Percentiles rank a stretch among this genome's conserved stretches.
Evolutionary conservation across 176 grass and related monocot species (phyloP).

Genomic region (Canna indica): DNA sequence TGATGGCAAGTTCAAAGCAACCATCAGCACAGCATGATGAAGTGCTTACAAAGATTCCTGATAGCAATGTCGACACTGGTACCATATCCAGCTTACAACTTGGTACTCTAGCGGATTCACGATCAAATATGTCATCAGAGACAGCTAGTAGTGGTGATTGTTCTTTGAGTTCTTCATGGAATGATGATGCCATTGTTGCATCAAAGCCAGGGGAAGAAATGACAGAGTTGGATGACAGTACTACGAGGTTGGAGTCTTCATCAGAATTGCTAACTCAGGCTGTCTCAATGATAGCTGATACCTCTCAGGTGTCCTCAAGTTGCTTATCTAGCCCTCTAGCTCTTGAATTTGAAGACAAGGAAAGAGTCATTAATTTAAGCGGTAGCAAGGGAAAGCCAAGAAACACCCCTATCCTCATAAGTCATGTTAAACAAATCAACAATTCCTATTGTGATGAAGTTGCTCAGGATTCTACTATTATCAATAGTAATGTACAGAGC

Average conservation of each 20-base stretch:
- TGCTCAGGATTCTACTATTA: slow-evolving; percentile 23
- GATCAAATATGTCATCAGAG: background rate
- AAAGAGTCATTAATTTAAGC: slow-evolving; percentile 13
- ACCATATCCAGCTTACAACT: slow-evolving; percentile 44
- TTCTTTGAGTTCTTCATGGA: slow-evolving; percentile 72
- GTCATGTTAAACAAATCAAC: slow-evolving; percentile 20
- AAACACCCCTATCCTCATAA: slow-evolving; percentile 17
- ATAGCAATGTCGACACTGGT: slow-evolving; percentile 20
- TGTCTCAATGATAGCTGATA: slow-evolving; percentile 8
- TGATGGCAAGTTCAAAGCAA: slow-evolving; percentile 33
- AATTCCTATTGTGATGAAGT: slow-evolving; percentile 14
- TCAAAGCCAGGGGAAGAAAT: slow-evolving; percentile 41
- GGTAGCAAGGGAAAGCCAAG: slow-evolving; percentile 3
- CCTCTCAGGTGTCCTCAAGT: slow-evolving; percentile 27
- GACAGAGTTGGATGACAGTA: slow-evolving; percentile 30
- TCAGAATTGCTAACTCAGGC: slow-evolving; percentile 22
- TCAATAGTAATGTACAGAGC: slow-evolving; percentile 23
- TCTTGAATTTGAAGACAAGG: slow-evolving; percentile 33
- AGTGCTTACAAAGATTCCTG: slow-evolving; percentile 39
- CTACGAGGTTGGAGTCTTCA: slow-evolving; percentile 14
- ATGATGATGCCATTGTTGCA: slow-evolving; percentile 54
- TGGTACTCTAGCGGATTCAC: slow-evolving; percentile 41
- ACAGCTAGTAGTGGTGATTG: slow-evolving; percentile 39
- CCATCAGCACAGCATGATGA: slow-evolving; percentile 85
- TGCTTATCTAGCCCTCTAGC: slow-evolving; percentile 22